Evolutionary conservation across 345 rosid species (phyloP).

Genomic region (Rhodamnia argentea): DNA sequence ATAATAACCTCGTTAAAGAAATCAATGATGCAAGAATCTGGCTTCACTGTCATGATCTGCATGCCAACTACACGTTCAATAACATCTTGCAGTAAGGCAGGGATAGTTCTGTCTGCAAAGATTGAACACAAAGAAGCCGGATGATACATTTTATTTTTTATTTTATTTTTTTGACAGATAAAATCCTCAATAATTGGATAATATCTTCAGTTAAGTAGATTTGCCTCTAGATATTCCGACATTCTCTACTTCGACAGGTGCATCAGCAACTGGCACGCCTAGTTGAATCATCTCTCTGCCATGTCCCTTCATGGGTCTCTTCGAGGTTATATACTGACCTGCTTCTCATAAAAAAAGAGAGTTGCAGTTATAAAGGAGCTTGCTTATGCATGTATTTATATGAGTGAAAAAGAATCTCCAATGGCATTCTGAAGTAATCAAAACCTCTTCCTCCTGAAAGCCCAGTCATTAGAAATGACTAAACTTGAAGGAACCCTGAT

Average conservation of each 20-base stretch:
- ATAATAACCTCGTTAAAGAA: slow-evolving; percentile 62
- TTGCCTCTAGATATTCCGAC: slow-evolving; percentile 51
- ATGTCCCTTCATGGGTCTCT: slow-evolving; percentile 80
- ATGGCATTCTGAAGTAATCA: not conserved
- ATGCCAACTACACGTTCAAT: slow-evolving; percentile 48
- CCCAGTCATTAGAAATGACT: not conserved
- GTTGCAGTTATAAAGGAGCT: not conserved
- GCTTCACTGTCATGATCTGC: slow-evolving; percentile 56
- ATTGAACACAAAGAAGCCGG: not conserved
- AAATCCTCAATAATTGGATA: not conserved
- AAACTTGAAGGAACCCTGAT: not conserved
- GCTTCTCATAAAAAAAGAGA: slow-evolving; percentile 10
- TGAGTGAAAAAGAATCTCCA: not conserved
- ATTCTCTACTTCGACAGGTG: slow-evolving; percentile 60
- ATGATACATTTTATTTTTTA: not conserved
- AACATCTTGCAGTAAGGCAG: slow-evolving; percentile 64
- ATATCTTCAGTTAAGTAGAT: slow-evolving; percentile 1
- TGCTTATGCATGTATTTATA: not conserved
- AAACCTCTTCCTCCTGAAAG: not conserved
- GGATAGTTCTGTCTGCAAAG: slow-evolving; percentile 60
- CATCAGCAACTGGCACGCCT: slow-evolving; percentile 72
- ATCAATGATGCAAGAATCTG: slow-evolving; percentile 83
- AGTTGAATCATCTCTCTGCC: slow-evolving; percentile 95
- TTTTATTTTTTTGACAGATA: not conserved
- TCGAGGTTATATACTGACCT: slow-evolving; percentile 67